Percentiles rank a stretch among this genome's conserved stretches.
These are phyloP conservation scores for Centaurea solstitialis DNA, from an alignment of 129 eudicot genomes.

Conservation along the genomic window DNA sequence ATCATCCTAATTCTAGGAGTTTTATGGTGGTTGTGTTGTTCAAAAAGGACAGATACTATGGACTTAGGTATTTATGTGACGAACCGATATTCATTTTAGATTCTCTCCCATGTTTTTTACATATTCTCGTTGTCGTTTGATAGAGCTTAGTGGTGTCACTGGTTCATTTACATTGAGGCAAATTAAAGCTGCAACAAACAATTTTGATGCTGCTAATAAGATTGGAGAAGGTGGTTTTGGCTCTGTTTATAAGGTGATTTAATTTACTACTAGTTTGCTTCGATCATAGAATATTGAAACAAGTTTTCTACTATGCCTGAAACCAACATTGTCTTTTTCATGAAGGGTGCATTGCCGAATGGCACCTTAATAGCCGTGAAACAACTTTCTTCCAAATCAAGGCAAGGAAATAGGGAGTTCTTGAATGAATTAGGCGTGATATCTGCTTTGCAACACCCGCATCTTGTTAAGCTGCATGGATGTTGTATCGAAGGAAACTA, in stretches of 20 bases:
- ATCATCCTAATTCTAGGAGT: slow-evolving; percentile 37
- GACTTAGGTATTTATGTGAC: slow-evolving; percentile 36
- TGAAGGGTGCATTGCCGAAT: no score
- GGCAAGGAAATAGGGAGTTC: no score
- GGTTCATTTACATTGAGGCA: slow-evolving; percentile 61
- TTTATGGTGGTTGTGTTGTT: slow-evolving; percentile 61
- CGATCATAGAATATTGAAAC: no score
- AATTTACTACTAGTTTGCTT: no score
- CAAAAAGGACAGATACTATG: slow-evolving; percentile 20
- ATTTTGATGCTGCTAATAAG: slow-evolving; percentile 62
- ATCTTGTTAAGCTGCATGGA: slow-evolving; percentile 65
- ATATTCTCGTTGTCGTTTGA: neutral
- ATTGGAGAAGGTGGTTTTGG: slow-evolving; percentile 92
- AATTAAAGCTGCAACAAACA: slow-evolving; percentile 63
- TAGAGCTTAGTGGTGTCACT: slow-evolving; percentile 54
- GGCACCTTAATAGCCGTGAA: no score
- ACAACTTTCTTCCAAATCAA: no score
- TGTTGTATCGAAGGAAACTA: slow-evolving; percentile 73
- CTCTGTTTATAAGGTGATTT: slow-evolving; percentile 64
- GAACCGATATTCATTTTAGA: neutral
- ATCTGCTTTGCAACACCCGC: no score
- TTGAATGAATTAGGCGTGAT: no score
- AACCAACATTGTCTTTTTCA: no score
- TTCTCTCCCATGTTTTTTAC: neutral
- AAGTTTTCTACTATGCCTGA: no score